A percentile compares a stretch with the other conserved stretches of the same genome.
These are phyloP conservation scores for Thermochaetoides dissita DNA, from an alignment of 2,329 filamentous ascomycete genomes.

Conservation along the genomic window DNA sequence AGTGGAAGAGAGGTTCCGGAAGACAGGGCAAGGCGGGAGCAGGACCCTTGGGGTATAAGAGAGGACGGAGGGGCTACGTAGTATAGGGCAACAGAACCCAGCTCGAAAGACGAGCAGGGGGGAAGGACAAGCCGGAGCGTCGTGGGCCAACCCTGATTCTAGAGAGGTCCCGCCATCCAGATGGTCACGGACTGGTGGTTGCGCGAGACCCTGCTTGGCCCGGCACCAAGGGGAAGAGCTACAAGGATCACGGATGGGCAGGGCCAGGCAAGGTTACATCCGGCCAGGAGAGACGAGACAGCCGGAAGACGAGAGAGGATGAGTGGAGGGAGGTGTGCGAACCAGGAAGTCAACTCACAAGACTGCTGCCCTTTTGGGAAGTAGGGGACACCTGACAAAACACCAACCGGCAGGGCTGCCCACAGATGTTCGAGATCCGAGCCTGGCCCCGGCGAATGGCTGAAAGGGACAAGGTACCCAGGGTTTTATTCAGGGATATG, in stretches of 20 bases:
- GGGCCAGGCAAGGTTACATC: conserved; percentile 24
- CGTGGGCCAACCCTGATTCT: conserved; percentile 35
- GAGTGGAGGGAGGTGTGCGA: conserved; percentile 3
- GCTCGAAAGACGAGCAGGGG: conserved; percentile 20
- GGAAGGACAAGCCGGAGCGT: conserved; percentile 27
- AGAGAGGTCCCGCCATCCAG: conserved; percentile 17
- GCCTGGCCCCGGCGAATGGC: conserved; percentile 2
- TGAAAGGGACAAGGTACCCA: neutral
- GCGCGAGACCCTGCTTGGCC: conserved; percentile 26
- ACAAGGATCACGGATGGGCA: conserved; percentile 24
- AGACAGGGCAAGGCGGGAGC: conserved; percentile 36
- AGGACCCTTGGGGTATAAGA: conserved; percentile 39
- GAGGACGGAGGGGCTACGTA: conserved; percentile 18
- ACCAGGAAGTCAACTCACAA: conserved; percentile 11
- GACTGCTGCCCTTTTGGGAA: conserved; percentile 16
- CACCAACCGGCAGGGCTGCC: conserved; percentile 10
- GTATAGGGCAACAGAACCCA: conserved; percentile 27
- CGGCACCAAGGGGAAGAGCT: conserved; percentile 22
- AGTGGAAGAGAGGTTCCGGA: conserved; percentile 24
- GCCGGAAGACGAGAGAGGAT: conserved; percentile 18
- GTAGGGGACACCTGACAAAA: conserved; percentile 15
- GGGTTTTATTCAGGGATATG: neutral
- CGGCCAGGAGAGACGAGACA: conserved; percentile 27
- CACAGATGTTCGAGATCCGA: conserved; percentile 7
- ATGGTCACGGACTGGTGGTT: conserved; percentile 20